A percentile compares a stretch with the other conserved stretches of the same genome.
phyloP scores from a whole-genome alignment of 257 asterid species.

The Paraleonurus japonicus region DNA sequence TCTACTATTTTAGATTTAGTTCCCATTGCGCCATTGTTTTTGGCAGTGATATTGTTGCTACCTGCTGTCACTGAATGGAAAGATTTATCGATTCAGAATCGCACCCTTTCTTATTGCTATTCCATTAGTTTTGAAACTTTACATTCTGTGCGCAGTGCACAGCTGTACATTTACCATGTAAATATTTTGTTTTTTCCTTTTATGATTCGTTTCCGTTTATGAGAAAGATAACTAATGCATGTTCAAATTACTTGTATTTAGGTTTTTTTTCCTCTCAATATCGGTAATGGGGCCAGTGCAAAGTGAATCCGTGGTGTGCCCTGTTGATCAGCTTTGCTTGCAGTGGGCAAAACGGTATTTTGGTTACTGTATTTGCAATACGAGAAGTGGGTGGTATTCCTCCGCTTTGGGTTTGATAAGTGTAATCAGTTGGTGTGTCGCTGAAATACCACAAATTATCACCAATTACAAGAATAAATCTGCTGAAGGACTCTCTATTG shows the following conservation, averaged over 20 bases:
- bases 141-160: not conserved
- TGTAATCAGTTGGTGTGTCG: slow-evolving; percentile 63
- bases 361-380: slow-evolving; percentile 43
- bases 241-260: not conserved
- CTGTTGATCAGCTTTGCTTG: slow-evolving; percentile 35
- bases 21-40: not conserved
- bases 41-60: not conserved
- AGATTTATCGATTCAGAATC: slow-evolving; percentile 1
- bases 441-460: slow-evolving; percentile 73
- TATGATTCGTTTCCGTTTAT: not conserved
- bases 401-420: slow-evolving; percentile 56
- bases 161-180: not conserved
- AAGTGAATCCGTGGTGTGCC: slow-evolving; percentile 32
- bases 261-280: not conserved
- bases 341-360: slow-evolving; percentile 35
- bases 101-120: not conserved
- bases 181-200: not conserved
- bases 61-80: not conserved
- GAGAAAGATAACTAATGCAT: slow-evolving; percentile 6
- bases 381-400: slow-evolving; percentile 24
- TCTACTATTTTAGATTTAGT: not conserved
- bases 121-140: not conserved
- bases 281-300: slow-evolving; percentile 29
- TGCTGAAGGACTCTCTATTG: slow-evolving; percentile 56
- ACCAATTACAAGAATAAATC: slow-evolving; percentile 59